Base-by-base conservation (phyloP, 2,329 filamentous ascomycete genomes). In the Alternaria postmessia region DNA sequence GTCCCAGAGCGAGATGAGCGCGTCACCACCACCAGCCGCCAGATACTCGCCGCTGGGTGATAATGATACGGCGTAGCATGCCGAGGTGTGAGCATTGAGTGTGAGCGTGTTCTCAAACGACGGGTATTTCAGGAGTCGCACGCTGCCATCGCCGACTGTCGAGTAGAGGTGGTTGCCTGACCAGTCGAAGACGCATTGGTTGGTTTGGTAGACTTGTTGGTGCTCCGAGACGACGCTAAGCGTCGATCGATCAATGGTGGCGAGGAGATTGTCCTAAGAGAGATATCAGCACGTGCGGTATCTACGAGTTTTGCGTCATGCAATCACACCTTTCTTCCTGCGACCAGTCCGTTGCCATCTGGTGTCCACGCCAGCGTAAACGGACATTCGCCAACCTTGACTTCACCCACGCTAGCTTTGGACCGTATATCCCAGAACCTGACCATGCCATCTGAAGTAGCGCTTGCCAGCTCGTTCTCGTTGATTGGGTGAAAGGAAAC, bases 391-490 rank as follows among this genome's bases (percentile, higher is more conserved):
- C 70, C 74, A 3, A 78, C 74, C 66, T 86, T 88, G 39, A 92
- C 84, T 75, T 92, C 89, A 53, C 90, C 91, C 64, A 90, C 84
- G 68, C 88, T 89, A 2, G 85, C 84, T 73, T 91, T 92, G 59
- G 86, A 90, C 69, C 91, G 84, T 12, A 93, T 90, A 72, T 94
- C 91, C 91, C 91, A 94, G 68, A 94, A 88, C 73, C 90, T 88
- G 62, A 91, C 88, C 32, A 89, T 86, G 2, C 91, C 91, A 73
- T 94, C 91, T 44, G 83, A 86, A 66, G 89, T 91, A 54, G 91
- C 85, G 73, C 89, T 93, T 67, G 89, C 92, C 8, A 94, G 82
- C 78, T 94, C 89, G 4, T 89, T 88, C 74, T 94, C 91, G 74
- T 89, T 91, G 59, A 86, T 85, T 0, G 91, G 91, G 72, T 92